Evolutionary conservation across 371 early-diverging fungal species (phyloP), one percentile per base, ranked within the genome.

Genomic region (Mucor velutinosus): DNA sequence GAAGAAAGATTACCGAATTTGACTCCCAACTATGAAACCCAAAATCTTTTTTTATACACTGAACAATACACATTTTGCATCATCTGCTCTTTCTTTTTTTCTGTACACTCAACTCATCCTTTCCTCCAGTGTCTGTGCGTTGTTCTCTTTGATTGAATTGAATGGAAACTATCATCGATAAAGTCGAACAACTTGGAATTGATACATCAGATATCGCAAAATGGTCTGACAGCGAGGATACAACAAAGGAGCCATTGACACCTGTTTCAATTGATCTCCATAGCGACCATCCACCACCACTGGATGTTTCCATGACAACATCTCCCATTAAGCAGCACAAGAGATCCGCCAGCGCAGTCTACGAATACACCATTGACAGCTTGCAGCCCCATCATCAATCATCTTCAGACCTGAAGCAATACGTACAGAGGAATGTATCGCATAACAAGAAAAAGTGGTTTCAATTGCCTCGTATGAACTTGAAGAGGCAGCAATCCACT

Each of bases 401-500:
- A 6, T 51, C 25, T 12, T 25, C 51, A 25, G 25, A 51, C 25
- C 21, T 51, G 23, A 51, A 51, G 25, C 25, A 47, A 19, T 1
- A 5, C 19, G 17, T 14, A 23, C 51, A 51, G 12, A 23, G 3
- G 8, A 12, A 11, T 10, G n/a, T 21, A 5, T 25, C 21, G 7
- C 51, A 25, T 25, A 51, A 51, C 32, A 58, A 60, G 60, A 65
- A 65, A 27, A 65, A 61, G 64, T 65, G 65, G 57, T 32, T 30
- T 30, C 70, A 70, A 19, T 14, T 62, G 19, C 58, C 69, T 47
- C 41, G 70, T 25, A 58, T 53, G 17, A 43, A 61, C 7, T 12
- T 70, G 8, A 65, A 65, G 53, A 65, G 57, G 56, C 51, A 65
- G 30, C 25, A 60, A 27, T 70, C 70, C 7, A 65, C 60, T 1